A percentile compares a stretch with the other conserved stretches of the same genome.
These are phyloP conservation scores for Wickerhamomyces sp. DNA, from an alignment of 1,139 yeast genomes.

Conservation along the genomic window DNA sequence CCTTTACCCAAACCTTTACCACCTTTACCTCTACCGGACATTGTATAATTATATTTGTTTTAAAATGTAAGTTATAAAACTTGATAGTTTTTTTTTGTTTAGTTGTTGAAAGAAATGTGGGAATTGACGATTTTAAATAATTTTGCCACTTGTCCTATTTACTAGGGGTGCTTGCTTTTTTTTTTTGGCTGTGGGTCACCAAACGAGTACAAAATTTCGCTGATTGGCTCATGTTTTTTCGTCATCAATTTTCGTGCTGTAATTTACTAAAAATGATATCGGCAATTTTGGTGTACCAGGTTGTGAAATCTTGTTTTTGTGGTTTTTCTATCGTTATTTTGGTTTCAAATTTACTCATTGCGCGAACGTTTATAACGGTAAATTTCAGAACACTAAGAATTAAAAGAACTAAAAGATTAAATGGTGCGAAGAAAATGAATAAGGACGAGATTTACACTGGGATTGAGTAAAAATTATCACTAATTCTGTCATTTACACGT, in stretches of 20 bases:
- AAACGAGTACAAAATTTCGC: too few relatives aligned
- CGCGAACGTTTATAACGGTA: background rate
- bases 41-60: constrained; percentile 32
- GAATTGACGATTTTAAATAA: background rate
- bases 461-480: background rate
- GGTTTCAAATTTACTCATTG: background rate
- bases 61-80: background rate
- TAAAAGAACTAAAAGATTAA: too few relatives aligned
- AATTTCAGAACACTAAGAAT: too few relatives aligned
- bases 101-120: background rate
- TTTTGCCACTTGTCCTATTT: background rate
- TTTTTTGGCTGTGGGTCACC: background rate
- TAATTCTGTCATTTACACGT: background rate
- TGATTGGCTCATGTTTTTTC: background rate
- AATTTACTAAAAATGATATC: background rate
- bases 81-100: background rate
- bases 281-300: background rate
- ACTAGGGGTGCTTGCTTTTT: too few relatives aligned
- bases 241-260: background rate
- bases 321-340: background rate
- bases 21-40: constrained; percentile 99
- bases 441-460: background rate
- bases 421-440: background rate
- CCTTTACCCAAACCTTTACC: constrained; percentile 99
- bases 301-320: background rate